Evolutionary conservation across 1,139 yeast genomes (phyloP), one percentile per base, ranked within the genome.

Genomic region (Starmera stellimalicola): DNA sequence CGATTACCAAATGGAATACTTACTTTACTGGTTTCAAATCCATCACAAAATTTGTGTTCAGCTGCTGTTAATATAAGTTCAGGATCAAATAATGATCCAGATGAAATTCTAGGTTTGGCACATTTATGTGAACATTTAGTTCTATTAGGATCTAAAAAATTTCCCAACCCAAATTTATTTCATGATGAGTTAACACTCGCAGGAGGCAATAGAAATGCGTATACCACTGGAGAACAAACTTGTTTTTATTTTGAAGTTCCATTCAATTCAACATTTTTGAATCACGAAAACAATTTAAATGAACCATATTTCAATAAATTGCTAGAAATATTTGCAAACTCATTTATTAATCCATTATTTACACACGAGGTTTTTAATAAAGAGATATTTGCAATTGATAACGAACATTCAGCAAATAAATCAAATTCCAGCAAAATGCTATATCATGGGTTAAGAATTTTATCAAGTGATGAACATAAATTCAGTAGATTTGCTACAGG

Each of bases 401-500:
- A 73, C 45, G 91, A 81, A 44, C 88, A 80, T 48, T 55, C 54
- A 3, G 61, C 65, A 6, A 80, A 80, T 42, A 52, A 63, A 12
- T 45, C 59, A 2, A 55, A 60, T 5, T 18, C 47, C 0, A 62
- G 60, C 14, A 77, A 78, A 45, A 52, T 71, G 0, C 45, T 75
- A 22, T 74, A 66, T 41, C 85, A 80, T 42, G 80, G 76, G 0
- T 48, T 70, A n/a, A 63, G 76, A 35, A 41, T 74, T 8, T 44
- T 78, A 14, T 62, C 80, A 3, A 58, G 59, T 34, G 33, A 51
- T 2, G 25, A 44, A 0, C 78, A 80, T 51, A 87, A 87, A 1
- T 79, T 72, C 51, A 67, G 70, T 45, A 75, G 81, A 19, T 81
- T 81, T 48, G 74, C 85, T 11, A 81, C 93, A 0, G 93, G 93